Conservation (phyloP, 2,329 filamentous ascomycete species). For the Parascedosporium putredinis region DNA sequence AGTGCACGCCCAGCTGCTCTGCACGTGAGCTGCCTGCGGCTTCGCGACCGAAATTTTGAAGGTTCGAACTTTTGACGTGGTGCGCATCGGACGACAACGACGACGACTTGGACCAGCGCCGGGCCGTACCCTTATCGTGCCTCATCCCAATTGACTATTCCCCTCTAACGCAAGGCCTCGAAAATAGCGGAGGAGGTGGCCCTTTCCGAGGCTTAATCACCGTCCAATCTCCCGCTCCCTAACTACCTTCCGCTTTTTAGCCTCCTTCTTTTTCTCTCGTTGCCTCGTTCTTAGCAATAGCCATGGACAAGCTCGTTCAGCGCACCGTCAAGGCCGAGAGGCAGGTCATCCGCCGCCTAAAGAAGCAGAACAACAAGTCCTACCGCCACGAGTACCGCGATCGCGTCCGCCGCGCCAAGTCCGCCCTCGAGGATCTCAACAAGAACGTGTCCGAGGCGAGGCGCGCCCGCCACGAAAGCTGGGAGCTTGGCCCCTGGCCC, state of each 20-base stretch:
- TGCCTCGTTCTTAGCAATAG: too few species aligned
- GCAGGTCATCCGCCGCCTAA: slow-evolving; percentile 42
- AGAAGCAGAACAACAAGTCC: slow-evolving; percentile 25
- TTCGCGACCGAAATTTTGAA: not conserved
- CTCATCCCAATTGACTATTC: not conserved
- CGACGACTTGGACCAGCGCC: not conserved
- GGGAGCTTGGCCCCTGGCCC: slow-evolving; percentile 66
- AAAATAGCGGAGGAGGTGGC: not conserved
- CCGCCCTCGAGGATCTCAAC: slow-evolving; percentile 22
- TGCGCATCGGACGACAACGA: not conserved
- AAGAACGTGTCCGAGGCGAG: slow-evolving; percentile 29
- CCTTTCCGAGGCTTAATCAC: too few species aligned
- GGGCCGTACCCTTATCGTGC: not conserved
- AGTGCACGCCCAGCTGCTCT: not conserved
- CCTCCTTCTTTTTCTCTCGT: too few species aligned
- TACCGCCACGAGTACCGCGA: slow-evolving; percentile 20
- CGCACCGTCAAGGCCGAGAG: slow-evolving; percentile 57
- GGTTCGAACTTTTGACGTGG: not conserved
- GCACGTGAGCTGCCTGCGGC: not conserved
- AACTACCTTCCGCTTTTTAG: too few species aligned
- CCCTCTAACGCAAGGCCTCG: not conserved
- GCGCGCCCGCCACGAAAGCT: slow-evolving; percentile 59
- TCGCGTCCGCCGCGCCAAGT: slow-evolving; percentile 16
- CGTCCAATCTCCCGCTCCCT: too few species aligned
- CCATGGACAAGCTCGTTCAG: slow-evolving; percentile 62